Base-by-base conservation (phyloP, 345 rosid genomes). In the Acer yangbiense region DNA sequence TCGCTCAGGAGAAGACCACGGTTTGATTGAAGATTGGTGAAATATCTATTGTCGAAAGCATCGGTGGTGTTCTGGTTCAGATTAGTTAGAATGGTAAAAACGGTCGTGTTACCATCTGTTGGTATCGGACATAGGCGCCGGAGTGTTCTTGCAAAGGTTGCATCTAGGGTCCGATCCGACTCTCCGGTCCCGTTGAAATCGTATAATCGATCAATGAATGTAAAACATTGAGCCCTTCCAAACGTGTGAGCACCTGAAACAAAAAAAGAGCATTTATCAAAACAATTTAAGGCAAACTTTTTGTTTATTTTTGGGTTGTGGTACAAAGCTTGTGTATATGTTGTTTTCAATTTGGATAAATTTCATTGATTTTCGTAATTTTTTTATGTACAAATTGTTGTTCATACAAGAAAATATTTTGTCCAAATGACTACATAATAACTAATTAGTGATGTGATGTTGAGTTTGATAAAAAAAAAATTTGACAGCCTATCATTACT, bases 221-320 rank as follows among this genome's bases (percentile, higher is more conserved):
- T 65, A 6, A 12, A 2, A 23, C 94, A 92, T 25, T 70, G 80
- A 18, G 77, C 90, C 65, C 96, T 77, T 8, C 96, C 96, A 77
- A 90, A 90, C 7, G 96, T 92, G 75, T 92, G 94, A 3, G 86
- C 94, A 46, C 96, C 94, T 92, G 29, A 21, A 64, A 25, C 0
- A 20, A 43, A 8, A 29, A 35, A 35, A 35, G 5, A 4, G 39
- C 39, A 35, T 35, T 35, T 5, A 35, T 35, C 39, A 35, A 4
- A 35, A 35, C 39, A 35, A 35, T 4, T 35, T 4, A 32, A 35
- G 39, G 39, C 39, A 35, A 35, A 35, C 39, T 35, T 35, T 4
- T 35, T n/a, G n/a, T n/a, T n/a, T n/a, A n/a, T n/a, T n/a, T n/a
- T n/a, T n/a, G n/a, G n/a, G n/a, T n/a, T n/a, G n/a, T n/a, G n/a